phyloP scores from a whole-genome alignment of 129 eudicot species.

The Centaurea solstitialis region DNA sequence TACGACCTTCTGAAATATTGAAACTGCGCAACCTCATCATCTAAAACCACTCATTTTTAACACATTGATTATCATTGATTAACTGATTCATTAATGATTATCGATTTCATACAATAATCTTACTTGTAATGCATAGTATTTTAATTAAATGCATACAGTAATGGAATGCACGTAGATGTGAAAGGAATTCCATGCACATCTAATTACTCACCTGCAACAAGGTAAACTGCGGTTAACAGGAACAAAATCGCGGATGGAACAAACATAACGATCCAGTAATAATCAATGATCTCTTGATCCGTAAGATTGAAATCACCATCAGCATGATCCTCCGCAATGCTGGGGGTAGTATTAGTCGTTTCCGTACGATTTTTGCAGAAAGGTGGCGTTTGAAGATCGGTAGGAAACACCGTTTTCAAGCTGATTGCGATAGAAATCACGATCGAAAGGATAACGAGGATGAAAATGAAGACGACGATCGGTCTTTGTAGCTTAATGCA shows the following conservation, averaged over 20 bases:
- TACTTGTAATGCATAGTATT: no score
- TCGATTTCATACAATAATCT: no score
- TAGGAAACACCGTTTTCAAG: slow-evolving; percentile 59
- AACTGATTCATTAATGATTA: no score
- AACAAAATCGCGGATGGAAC: slow-evolving; percentile 42
- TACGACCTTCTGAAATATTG: no score
- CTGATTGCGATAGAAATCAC: slow-evolving; percentile 50
- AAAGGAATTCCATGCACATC: no score
- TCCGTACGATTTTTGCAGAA: slow-evolving; percentile 52
- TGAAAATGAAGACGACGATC: slow-evolving; percentile 16
- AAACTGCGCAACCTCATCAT: no score
- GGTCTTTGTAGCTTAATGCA: slow-evolving; percentile 49
- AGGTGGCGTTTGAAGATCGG: slow-evolving; percentile 38
- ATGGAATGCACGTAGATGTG: no score
- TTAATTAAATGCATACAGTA: no score
- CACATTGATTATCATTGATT: no score
- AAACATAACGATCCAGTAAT: slow-evolving; percentile 72
- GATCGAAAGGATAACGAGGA: slow-evolving; percentile 37
- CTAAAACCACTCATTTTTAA: no score
- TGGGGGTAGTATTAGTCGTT: slow-evolving; percentile 35
- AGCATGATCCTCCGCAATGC: slow-evolving; percentile 27
- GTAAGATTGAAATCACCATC: slow-evolving; percentile 55
- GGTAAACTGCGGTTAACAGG: not conserved
- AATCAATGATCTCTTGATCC: slow-evolving; percentile 63
- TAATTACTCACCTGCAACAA: slow-evolving; percentile 16